Conservation (phyloP, 345 rosid genomes). For the Euclidium syriacum region DNA sequence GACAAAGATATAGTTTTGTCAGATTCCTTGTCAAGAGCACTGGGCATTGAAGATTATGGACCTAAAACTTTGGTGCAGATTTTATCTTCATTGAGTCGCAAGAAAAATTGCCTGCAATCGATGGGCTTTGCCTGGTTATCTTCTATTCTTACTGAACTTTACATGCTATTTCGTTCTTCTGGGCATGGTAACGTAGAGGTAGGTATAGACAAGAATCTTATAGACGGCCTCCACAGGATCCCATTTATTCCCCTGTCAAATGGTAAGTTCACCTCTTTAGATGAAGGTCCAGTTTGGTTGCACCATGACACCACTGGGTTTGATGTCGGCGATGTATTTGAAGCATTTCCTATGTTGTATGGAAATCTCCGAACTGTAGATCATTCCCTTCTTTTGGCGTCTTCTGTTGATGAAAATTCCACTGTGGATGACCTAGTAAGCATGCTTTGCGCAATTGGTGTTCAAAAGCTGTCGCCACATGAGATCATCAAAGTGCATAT, state of each 20-base stretch:
- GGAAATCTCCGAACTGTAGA: constrained; percentile 64
- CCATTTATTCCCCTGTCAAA: constrained; percentile 83
- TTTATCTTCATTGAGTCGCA: constrained; percentile 47
- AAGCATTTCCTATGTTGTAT: constrained; percentile 68
- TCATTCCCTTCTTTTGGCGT: constrained; percentile 53
- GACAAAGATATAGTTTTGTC: constrained; percentile 62
- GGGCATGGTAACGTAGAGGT: constrained; percentile 33
- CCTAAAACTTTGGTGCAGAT: constrained; percentile 65
- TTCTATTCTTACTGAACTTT: constrained; percentile 60
- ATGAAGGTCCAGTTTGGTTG: constrained; percentile 77
- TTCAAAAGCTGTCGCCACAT: constrained; percentile 80
- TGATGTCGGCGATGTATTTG: constrained; percentile 47
- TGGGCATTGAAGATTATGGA: constrained; percentile 75
- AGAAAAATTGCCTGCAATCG: constrained; percentile 46
- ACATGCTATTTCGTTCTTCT: constrained; percentile 43
- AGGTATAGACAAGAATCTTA: constrained; percentile 35
- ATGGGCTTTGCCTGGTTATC: constrained; percentile 76
- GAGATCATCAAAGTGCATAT: constrained; percentile 73
- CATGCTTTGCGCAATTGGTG: constrained; percentile 69
- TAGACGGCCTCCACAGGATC: constrained; percentile 45
- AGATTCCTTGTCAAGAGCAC: constrained; percentile 73
- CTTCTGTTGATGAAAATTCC: constrained; percentile 27
- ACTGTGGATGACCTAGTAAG: constrained; percentile 39
- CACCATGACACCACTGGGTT: constrained; percentile 50
- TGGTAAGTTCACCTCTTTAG: constrained; percentile 63